Evolutionary conservation across 2,329 filamentous ascomycete genomes (phyloP), one percentile per base, ranked within the genome.

Genomic region (Trichoderma atrobrunneum): DNA sequence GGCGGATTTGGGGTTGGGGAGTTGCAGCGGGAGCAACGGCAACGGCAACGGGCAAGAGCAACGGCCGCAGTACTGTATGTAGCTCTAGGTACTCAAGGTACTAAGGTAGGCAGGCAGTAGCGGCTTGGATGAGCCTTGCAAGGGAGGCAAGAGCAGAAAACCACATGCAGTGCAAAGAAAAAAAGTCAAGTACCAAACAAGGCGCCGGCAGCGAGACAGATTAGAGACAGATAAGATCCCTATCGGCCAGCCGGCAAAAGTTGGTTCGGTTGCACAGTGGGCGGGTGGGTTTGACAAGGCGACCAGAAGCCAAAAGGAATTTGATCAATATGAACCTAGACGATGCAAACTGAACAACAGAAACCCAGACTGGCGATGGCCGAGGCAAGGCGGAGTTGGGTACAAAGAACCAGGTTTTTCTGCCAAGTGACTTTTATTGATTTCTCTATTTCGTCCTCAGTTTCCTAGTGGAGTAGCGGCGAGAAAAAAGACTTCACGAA

Each of bases 1-100:
- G 66, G 56, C 39, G 39, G 66, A 26, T n/a, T 69, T 61, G 59
- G 59, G 34, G 21, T 54, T 12, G 51, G 54, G 43, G 16, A 57
- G 61, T 57, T 14, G 69, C 69, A 71, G 60, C 69, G 61, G 69
- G 34, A 66, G 51, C 60, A 60, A 36, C 61, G 36, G 69, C 60
- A 65, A 51, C 56, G 36, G 39, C 26, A 26, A 26, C 26, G 36
- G 39, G 34, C 69, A 30, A 28, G 24, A 43, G 48, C 69, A 48
- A 39, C 39, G 32, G 51, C 56, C n/a, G 64, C 24, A 39, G 21
- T n/a, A 32, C 18, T 10, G 34, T 21, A 63, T 48, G 43, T 51
- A 51, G 39, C n/a, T 11, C 43, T 21, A 10, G 36, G 36, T 43
- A 43, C 43, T 18, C 8, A 26, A 26, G 26, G 26, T 26, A 26